phyloP scores from a whole-genome alignment of 805 yeast genomes.

The Grigorovia jiainica region DNA sequence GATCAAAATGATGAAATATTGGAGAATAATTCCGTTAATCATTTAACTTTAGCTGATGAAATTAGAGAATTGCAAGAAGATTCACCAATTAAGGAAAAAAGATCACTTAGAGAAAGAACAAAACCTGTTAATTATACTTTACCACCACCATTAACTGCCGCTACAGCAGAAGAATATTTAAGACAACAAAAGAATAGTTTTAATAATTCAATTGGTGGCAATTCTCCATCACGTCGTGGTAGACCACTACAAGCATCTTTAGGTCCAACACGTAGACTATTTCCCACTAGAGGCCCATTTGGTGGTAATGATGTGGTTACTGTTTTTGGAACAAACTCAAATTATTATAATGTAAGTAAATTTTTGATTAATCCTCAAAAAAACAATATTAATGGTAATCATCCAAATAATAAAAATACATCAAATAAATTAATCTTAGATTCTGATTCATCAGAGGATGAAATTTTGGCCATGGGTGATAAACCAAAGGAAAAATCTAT shows the following conservation, averaged over 20 bases:
- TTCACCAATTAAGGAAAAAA: constrained; percentile 37
- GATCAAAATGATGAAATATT: constrained; percentile 17
- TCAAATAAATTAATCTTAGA: constrained; percentile 31
- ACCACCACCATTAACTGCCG: constrained; percentile 63
- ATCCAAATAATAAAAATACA: constrained; percentile 9
- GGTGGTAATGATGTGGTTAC: constrained; percentile 93
- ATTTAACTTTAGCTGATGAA: constrained; percentile 49
- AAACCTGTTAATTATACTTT: constrained; percentile 70
- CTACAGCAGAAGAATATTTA: constrained; percentile 27
- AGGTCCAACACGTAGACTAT: constrained; percentile 57
- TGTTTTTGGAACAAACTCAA: constrained; percentile 61
- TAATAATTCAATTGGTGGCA: background rate
- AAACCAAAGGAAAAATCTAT: constrained; percentile 30
- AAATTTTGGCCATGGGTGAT: constrained; percentile 40
- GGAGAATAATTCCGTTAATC: too few relatives aligned
- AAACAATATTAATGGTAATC: constrained; percentile 16
- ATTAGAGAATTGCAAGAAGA: constrained; percentile 56
- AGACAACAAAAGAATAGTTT: constrained; percentile 10
- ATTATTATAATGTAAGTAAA: constrained; percentile 20
- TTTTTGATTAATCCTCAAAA: constrained; percentile 23
- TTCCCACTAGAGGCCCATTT: constrained; percentile 94
- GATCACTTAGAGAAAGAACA: constrained; percentile 53
- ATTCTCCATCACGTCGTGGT: constrained; percentile 28
- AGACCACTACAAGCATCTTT: constrained; percentile 31
- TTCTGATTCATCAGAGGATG: constrained; percentile 58